Conservation (phyloP, 352 stramenopile genomes). For the Pythium dissimile region DNA sequence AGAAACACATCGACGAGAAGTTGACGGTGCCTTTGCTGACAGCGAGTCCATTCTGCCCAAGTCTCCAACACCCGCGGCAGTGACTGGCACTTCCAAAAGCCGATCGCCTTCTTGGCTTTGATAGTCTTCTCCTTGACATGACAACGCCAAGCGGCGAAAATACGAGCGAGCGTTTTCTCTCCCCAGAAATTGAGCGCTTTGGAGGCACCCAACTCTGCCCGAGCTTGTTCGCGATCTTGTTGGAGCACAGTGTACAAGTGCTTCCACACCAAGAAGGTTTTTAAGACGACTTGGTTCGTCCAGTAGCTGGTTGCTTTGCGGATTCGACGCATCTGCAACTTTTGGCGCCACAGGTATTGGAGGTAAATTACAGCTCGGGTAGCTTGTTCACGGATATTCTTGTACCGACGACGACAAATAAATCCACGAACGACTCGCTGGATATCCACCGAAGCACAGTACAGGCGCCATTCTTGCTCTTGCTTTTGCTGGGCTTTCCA, state of each 20-base stretch:
- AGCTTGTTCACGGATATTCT: constrained; percentile 30
- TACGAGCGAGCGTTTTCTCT: constrained; percentile 36
- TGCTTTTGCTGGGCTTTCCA: constrained; percentile 23
- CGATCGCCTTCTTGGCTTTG: constrained; percentile 53
- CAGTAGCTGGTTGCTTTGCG: constrained; percentile 55
- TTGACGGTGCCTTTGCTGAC: constrained; percentile 15
- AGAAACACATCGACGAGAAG: constrained; percentile 60
- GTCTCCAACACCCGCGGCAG: constrained; percentile 53
- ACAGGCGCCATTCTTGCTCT: constrained; percentile 35
- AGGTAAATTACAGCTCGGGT: constrained; percentile 43
- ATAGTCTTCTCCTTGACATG: constrained; percentile 34
- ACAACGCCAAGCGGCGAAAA: constrained; percentile 49
- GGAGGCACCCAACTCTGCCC: constrained; percentile 28
- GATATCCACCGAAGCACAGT: constrained; percentile 57
- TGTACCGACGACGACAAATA: constrained; percentile 35
- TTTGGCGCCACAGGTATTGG: constrained; percentile 59
- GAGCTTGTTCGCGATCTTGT: constrained; percentile 23
- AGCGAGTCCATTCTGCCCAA: constrained; percentile 37
- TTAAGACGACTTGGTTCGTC: constrained; percentile 49
- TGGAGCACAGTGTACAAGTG: constrained; percentile 1
- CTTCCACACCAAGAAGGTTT: constrained; percentile 57
- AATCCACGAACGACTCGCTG: constrained; percentile 52
- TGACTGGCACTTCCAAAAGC: constrained; percentile 68
- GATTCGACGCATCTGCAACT: constrained; percentile 39
- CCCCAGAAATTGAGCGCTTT: constrained; percentile 66